phyloP scores from a whole-genome alignment of 1,139 yeast genomes.

The Debaryomyces subglobosus region DNA sequence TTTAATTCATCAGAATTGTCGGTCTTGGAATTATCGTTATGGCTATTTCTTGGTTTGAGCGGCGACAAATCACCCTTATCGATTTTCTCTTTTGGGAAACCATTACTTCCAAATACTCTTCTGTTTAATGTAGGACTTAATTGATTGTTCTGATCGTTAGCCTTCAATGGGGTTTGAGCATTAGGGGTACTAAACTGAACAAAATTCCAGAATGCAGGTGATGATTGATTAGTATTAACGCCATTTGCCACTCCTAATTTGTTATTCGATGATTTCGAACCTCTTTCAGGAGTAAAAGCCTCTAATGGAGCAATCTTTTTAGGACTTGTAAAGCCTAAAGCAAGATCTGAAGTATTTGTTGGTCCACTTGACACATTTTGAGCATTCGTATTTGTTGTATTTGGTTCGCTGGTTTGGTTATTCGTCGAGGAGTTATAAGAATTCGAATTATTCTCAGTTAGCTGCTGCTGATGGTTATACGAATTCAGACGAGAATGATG shows the following conservation, averaged over 20 bases:
- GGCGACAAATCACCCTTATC: slow-evolving; percentile 22
- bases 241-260: slow-evolving; percentile 25
- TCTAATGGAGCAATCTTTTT: slow-evolving; percentile 68
- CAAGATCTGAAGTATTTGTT: slow-evolving; percentile 34
- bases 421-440: slow-evolving; percentile 16
- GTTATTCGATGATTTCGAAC: slow-evolving; percentile 42
- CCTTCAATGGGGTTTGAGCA: slow-evolving; percentile 50
- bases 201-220: slow-evolving; percentile 80
- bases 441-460: slow-evolving; percentile 10
- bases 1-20: slow-evolving; percentile 1
- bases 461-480: slow-evolving; percentile 20
- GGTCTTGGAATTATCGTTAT: slow-evolving; percentile 9
- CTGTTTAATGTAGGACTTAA: slow-evolving; percentile 46
- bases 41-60: slow-evolving; percentile 16
- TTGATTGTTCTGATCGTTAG: slow-evolving; percentile 40
- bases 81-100: slow-evolving; percentile 8
- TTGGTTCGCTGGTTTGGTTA: slow-evolving; percentile 21
- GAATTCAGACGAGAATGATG: slow-evolving; percentile 36
- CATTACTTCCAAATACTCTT: slow-evolving; percentile 18
- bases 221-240: slow-evolving; percentile 46
- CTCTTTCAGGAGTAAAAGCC: slow-evolving; percentile 84
- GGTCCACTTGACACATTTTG: slow-evolving; percentile 15
- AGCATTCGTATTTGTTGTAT: slow-evolving; percentile 14
- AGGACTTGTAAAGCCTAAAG: slow-evolving; percentile 49
- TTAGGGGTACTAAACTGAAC: slow-evolving; percentile 75